Evolutionary conservation across 805 yeast species (phyloP), one percentile per base, ranked within the genome.

Genomic region (Hanseniaspora hatyaiensis): DNA sequence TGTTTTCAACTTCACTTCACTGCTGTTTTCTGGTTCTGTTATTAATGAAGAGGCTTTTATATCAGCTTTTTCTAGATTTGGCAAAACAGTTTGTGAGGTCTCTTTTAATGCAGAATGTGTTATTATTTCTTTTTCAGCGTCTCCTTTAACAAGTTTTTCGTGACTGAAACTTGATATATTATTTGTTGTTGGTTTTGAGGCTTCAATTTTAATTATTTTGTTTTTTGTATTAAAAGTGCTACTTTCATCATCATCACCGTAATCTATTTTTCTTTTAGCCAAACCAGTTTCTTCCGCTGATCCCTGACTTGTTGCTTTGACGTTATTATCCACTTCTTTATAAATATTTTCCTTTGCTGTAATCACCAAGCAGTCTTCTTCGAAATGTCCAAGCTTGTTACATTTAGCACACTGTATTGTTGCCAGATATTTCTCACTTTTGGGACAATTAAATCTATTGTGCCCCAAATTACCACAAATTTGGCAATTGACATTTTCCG

Each of bases 301-400:
- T n/a, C n/a, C n/a, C n/a, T n/a, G n/a, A n/a, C n/a, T n/a, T n/a
- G n/a, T n/a, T n/a, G n/a, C n/a, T n/a, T n/a, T n/a, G n/a, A 16
- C 13, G 12, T 36, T 36, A n/a, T n/a, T 13, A n/a, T n/a, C n/a
- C n/a, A n/a, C n/a, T n/a, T 18, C 43, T 18, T 40, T 15, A n/a
- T 30, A 40, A 8, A 19, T 28, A 13, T 41, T 24, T 6, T 34
- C 29, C 15, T 34, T 28, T 16, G 34, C 39, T 23, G 65, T 65
- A 50, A 72, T 38, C 9, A 41, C 34, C 11, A 50, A 75, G 71
- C 98, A 92, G 64, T 92, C 97, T 50, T 86, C 70, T 1, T 94
- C 88, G 52, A 78, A 77, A 64, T 89, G 97, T 1, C 97, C 98
- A 23, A 73, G 67, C 46, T 73, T 73, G 1, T 94, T 94, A 71